Conservation (phyloP, 768 basidiomycete genomes). For the Mycena metata region DNA sequence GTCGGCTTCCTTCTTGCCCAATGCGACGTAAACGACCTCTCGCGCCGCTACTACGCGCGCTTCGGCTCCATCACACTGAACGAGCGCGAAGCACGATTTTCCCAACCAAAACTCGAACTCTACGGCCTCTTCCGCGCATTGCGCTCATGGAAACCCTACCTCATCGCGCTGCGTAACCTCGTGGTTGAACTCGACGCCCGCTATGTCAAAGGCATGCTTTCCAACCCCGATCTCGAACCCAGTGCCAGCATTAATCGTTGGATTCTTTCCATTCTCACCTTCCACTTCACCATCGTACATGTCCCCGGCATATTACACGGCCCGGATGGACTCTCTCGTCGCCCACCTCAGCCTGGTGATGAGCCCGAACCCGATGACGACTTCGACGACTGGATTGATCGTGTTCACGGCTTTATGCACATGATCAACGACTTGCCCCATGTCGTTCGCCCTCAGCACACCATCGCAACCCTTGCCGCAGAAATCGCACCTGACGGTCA, state of each 20-base stretch:
- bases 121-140: constrained; percentile 50
- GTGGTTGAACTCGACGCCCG: constrained; percentile 49
- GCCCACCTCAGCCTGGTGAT: constrained; percentile 34
- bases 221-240: constrained; percentile 50
- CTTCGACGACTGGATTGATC: constrained; percentile 17
- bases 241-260: constrained; percentile 52
- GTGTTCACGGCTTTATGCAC: constrained; percentile 31
- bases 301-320: constrained; percentile 43
- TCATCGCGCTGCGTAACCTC: constrained; percentile 46
- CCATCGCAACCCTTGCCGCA: constrained; percentile 6
- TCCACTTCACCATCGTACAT: constrained; percentile 49
- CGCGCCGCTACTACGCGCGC: constrained; percentile 40
- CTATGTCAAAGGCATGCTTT: constrained; percentile 51
- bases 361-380: constrained; percentile 36
- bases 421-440: constrained; percentile 22
- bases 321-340: constrained; percentile 49
- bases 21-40: constrained; percentile 36
- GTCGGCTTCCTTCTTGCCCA: constrained; percentile 56
- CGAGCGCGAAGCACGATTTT: constrained; percentile 48
- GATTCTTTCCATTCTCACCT: constrained; percentile 49
- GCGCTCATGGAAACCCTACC: constrained; percentile 26
- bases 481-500: not conserved
- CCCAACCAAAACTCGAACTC: constrained; percentile 56
- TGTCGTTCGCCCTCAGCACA: not conserved
- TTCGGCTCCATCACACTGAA: constrained; percentile 58